A percentile compares a stretch with the other conserved stretches of the same genome.
Conservation (phyloP, 176 grass and related monocot species). For the Triticum timopheevii region DNA sequence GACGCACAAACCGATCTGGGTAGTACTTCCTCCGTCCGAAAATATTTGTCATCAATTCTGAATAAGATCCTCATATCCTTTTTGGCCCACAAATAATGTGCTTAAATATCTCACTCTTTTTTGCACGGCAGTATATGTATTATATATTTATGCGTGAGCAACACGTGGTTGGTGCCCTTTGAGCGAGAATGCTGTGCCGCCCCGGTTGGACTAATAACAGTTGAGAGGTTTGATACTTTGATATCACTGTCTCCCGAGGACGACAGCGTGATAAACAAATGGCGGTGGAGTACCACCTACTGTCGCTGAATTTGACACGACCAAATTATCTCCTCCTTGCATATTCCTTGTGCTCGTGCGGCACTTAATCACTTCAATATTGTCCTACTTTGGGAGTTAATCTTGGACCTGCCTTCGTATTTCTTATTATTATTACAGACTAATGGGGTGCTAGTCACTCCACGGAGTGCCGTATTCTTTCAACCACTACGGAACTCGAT, state of each 20-base stretch:
- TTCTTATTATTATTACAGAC: background rate
- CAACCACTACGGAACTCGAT: background rate
- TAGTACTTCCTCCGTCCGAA: background rate
- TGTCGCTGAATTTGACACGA: background rate
- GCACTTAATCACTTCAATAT: background rate
- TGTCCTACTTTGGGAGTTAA: background rate
- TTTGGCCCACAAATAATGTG: background rate
- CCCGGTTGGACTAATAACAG: too few species aligned
- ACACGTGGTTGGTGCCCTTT: background rate
- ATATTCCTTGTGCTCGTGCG: too few species aligned
- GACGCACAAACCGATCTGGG: background rate
- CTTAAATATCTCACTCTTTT: background rate
- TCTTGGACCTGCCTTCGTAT: background rate
- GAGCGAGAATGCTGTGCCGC: background rate
- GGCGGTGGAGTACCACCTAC: too few species aligned
- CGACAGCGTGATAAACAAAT: background rate
- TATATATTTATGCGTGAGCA: too few species aligned
- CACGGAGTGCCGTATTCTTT: background rate
- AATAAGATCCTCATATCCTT: background rate
- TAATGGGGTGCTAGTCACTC: constrained; percentile 11
- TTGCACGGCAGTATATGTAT: too few species aligned
- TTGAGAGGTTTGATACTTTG: too few species aligned
- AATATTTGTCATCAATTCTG: background rate
- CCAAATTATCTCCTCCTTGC: background rate
- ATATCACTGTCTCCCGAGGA: background rate